Base-by-base conservation (phyloP, 2,329 filamentous ascomycete species). In the Epichloe festucae region DNA sequence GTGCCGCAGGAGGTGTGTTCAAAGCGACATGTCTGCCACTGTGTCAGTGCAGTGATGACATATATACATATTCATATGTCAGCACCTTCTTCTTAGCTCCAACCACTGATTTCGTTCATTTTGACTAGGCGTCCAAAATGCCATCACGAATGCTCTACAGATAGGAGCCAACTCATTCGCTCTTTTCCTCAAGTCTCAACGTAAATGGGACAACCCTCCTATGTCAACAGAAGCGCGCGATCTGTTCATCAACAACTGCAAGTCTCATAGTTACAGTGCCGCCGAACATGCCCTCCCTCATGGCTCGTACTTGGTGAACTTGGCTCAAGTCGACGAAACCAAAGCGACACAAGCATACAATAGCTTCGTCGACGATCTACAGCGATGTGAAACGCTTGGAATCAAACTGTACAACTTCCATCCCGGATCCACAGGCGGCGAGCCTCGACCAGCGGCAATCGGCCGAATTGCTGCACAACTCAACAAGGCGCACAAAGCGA, bases 391-490 rank as follows among this genome's bases (percentile, higher is more conserved):
- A 62, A 75, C 77, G 45, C 79, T 98, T 0, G 89, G 89, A 1
- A 95, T 98, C 61, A 76, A 72, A 55, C 76, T 96, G n/a, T 98
- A 97, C 73, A 98, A 98, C 69, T 97, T 98, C 71, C 93, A 98
- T 64, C 93, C 93, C 0, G 93, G 93, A 19, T 90, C 84, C 52
- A 85, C 85, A 2, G 85, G 85, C 52, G 82, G 84, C 46, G 77
- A 78, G 36, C 74, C 78, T 3, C 79, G 84, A 38, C 71, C 75
- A 0, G 82, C 81, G 19, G 90, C 90, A 3, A 84, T 95, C 52
- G 73, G 70, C 14, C 81, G 93, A 40, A 87, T 98, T 48, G 89
- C 93, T 2, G 72, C 76, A 42, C 85, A 90, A 60, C 76, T 98
- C 48, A 96, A 95, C 64, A 78, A 77, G 53, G 85, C 90, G 0